phyloP scores from a whole-genome alignment of 257 asterid genomes.

The Plectranthus barbatus region DNA sequence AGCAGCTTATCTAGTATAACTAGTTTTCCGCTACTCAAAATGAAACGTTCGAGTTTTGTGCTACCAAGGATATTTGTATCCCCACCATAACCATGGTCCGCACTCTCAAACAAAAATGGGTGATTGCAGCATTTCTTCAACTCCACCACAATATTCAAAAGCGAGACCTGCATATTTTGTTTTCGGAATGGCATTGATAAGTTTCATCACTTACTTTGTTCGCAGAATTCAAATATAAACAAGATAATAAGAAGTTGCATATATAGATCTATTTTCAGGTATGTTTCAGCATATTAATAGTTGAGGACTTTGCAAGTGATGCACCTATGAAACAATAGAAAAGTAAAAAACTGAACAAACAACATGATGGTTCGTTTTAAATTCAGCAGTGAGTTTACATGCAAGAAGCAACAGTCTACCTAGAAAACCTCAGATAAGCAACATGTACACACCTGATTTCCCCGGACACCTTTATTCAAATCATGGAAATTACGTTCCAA shows the following conservation, averaged over 20 bases:
- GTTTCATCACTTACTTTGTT: constrained; percentile 2
- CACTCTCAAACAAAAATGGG: constrained; percentile 97
- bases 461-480: constrained; percentile 97
- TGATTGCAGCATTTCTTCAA: constrained; percentile 99
- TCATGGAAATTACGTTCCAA: constrained; percentile 96
- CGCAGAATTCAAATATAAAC: background rate
- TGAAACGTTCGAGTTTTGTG: constrained; percentile 76
- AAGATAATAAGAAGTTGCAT: background rate
- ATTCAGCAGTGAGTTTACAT: background rate
- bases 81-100: constrained; percentile 99
- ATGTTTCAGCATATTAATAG: too few species aligned
- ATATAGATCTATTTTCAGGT: too few species aligned
- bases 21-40: constrained; percentile 95
- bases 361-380: background rate
- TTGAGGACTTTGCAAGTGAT: background rate
- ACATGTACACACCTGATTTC: constrained; percentile 70
- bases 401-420: constrained; percentile 7
- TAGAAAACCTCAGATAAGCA: constrained; percentile 7
- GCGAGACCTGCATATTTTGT: constrained; percentile 76
- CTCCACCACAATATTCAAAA: constrained; percentile 96
- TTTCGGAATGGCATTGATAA: background rate
- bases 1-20: constrained; percentile 91
- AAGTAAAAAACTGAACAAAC: background rate
- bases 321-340: constrained; percentile 1
- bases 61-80: constrained; percentile 75